Conservation (phyloP, 2,329 filamentous ascomycete species). For the Diaporthe sp. region DNA sequence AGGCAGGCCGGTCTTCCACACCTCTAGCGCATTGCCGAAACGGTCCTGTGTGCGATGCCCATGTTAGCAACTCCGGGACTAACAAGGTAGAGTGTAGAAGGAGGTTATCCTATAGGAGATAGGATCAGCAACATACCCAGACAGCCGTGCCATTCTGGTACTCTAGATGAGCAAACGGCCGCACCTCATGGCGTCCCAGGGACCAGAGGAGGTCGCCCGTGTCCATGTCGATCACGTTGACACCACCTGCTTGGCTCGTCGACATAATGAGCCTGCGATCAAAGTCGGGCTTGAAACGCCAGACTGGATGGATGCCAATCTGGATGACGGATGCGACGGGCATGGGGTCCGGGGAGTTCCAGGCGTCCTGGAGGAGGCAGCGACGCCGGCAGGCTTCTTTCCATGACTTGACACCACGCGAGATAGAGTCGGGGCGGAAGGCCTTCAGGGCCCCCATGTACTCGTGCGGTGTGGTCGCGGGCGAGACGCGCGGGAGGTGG, state of each 20-base stretch:
- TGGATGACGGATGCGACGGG: constrained; percentile 57
- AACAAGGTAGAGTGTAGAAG: too few species aligned
- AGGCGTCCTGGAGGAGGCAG: constrained; percentile 55
- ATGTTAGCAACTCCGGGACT: neutral
- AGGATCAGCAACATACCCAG: constrained; percentile 46
- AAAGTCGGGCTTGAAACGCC: constrained; percentile 62
- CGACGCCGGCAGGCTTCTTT: constrained; percentile 60
- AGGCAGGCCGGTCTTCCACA: constrained; percentile 57
- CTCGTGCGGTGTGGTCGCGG: constrained; percentile 22
- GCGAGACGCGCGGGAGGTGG: neutral
- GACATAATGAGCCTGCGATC: constrained; percentile 60
- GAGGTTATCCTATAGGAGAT: neutral
- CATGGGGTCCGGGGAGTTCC: constrained; percentile 51
- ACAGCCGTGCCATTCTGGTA: constrained; percentile 61
- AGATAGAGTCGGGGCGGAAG: constrained; percentile 50
- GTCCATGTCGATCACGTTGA: constrained; percentile 63
- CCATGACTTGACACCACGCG: constrained; percentile 54
- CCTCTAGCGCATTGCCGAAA: constrained; percentile 58
- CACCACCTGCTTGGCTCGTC: constrained; percentile 59
- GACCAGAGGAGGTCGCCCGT: constrained; percentile 56
- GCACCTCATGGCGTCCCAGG: constrained; percentile 50
- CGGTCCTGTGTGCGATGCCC: constrained; percentile 48
- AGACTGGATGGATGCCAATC: constrained; percentile 56
- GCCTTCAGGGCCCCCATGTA: constrained; percentile 40
- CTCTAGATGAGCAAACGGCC: constrained; percentile 61